phyloP scores from a whole-genome alignment of 2,329 filamentous ascomycete species.

The Scedosporium minutisporum region DNA sequence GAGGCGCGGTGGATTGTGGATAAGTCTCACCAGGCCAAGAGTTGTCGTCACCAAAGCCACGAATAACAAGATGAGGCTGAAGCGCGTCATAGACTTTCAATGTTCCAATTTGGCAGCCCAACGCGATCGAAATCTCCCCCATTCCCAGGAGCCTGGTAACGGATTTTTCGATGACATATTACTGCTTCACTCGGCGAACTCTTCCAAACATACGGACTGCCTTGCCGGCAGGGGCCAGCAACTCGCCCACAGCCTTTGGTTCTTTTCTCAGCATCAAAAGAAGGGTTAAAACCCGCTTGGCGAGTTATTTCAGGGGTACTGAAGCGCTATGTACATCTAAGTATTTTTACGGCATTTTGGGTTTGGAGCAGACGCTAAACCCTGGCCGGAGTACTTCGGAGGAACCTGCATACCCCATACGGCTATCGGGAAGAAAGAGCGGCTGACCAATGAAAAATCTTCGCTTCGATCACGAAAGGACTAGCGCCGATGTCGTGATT shows the following conservation, averaged over 20 bases:
- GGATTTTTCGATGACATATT: neutral
- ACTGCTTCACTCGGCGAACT: neutral
- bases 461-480: slow-evolving; percentile 31
- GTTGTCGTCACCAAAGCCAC: neutral
- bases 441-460: slow-evolving; percentile 24
- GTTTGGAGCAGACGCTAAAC: neutral
- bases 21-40: neutral
- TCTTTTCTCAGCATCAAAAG: neutral
- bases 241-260: neutral
- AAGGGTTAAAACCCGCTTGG: neutral
- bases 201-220: neutral
- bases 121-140: neutral
- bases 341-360: neutral
- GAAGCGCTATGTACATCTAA: neutral
- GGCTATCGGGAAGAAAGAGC: neutral
- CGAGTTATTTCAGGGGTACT: neutral
- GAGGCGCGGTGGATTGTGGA: neutral
- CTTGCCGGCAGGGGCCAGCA: neutral
- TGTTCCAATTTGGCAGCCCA: neutral
- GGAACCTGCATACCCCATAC: slow-evolving; percentile 1
- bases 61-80: neutral
- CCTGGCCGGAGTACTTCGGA: neutral
- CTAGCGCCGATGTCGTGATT: slow-evolving; percentile 45
- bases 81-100: neutral
- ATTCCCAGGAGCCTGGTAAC: neutral